Conservation (phyloP, 306 rosid species). For the Pueraria montana region DNA sequence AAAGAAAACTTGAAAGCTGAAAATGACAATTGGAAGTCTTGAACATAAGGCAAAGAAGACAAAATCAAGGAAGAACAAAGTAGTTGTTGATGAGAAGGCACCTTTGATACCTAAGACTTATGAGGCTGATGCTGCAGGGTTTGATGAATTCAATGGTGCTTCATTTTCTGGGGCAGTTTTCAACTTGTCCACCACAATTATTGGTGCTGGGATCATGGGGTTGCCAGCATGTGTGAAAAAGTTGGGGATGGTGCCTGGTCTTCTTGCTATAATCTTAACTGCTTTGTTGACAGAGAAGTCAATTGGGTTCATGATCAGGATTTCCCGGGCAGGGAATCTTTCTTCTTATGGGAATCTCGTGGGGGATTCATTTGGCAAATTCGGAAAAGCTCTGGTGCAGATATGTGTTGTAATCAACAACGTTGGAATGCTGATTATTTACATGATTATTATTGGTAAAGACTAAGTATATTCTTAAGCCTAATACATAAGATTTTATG, state of each 20-base stretch:
- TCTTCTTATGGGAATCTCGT: conserved; percentile 78
- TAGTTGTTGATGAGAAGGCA: conserved; percentile 63
- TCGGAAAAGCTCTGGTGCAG: conserved; percentile 73
- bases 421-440: conserved; percentile 75
- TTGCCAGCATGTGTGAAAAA: conserved; percentile 86
- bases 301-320: conserved; percentile 72
- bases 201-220: conserved; percentile 96
- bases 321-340: conserved; percentile 75
- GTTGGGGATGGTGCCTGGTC: conserved; percentile 85
- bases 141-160: conserved; percentile 84
- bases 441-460: conserved; percentile 89
- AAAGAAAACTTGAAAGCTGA: conserved; percentile 34
- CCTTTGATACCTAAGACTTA: conserved; percentile 71
- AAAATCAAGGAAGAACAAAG: conserved; percentile 58
- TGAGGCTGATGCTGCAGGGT: conserved; percentile 48
- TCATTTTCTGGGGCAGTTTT: conserved; percentile 91
- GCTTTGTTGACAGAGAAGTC: conserved; percentile 81
- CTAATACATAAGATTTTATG: neutral
- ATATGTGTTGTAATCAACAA: conserved; percentile 72
- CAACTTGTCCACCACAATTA: conserved; percentile 84
- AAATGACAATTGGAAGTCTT: conserved; percentile 60
- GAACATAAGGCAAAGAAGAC: conserved; percentile 54
- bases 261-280: conserved; percentile 67
- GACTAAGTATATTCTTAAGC: conserved; percentile 29
- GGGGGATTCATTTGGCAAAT: conserved; percentile 78